Conservation (phyloP, 1,139 yeast species). For the Pichia sp. region DNA sequence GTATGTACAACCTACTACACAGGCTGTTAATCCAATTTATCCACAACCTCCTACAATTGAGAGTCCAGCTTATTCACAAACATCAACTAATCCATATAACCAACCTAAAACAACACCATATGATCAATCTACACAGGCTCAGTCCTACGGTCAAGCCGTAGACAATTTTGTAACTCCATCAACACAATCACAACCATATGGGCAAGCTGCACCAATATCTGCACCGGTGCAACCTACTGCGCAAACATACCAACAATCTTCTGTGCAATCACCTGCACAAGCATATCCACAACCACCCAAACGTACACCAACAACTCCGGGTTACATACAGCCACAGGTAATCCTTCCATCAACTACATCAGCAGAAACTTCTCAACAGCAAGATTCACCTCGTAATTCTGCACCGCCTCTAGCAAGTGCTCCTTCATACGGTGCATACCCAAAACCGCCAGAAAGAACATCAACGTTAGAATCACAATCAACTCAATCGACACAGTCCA, state of each 20-base stretch:
- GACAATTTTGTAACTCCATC: no score
- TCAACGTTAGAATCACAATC: neutral
- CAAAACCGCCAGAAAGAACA: neutral
- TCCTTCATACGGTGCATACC: neutral
- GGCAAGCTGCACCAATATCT: no score
- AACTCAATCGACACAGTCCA: neutral
- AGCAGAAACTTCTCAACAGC: neutral
- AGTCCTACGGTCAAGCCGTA: neutral
- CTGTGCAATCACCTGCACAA: neutral
- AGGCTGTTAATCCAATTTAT: no score
- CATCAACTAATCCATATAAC: neutral
- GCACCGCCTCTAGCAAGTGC: neutral
- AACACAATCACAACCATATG: neutral
- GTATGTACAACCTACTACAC: neutral
- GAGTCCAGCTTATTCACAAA: neutral
- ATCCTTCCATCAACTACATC: neutral
- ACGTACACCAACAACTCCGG: neutral
- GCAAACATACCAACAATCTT: neutral
- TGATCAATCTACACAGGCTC: neutral
- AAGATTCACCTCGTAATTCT: neutral
- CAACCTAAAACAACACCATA: neutral
- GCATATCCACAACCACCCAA: constrained; percentile 1
- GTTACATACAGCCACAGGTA: neutral
- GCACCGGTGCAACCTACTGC: neutral
- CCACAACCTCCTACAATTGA: neutral